phyloP scores from a whole-genome alignment of 371 early-diverging fungal genomes.

The Actinomucor elegans region DNA sequence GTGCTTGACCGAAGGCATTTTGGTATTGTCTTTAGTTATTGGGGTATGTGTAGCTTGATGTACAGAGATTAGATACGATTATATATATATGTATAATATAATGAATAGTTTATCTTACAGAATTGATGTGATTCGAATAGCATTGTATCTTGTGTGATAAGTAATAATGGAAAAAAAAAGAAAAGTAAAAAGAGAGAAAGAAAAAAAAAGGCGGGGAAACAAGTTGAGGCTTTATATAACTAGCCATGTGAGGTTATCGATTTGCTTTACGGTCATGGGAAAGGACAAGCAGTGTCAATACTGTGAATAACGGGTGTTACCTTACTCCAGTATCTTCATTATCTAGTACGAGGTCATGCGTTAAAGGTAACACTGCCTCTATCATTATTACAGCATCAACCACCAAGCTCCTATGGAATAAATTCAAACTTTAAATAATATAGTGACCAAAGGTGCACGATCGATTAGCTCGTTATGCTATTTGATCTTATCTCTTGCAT shows the following conservation, averaged over 20 bases:
- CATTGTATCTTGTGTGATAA: slow-evolving; percentile 6
- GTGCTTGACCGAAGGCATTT: slow-evolving; percentile 4
- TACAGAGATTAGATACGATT: too few species aligned
- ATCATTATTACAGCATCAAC: too few species aligned
- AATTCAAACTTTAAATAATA: too few species aligned
- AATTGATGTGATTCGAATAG: slow-evolving; percentile 20
- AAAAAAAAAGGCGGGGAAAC: background rate
- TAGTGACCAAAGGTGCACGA: too few species aligned
- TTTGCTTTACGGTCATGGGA: slow-evolving; percentile 13
- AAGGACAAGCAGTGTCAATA: background rate
- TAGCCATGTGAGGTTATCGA: slow-evolving; percentile 23
- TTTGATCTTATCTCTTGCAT: too few species aligned
- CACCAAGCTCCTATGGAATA: too few species aligned
- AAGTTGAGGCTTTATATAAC: too few species aligned
- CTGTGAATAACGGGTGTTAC: slow-evolving; percentile 10
- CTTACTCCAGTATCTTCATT: slow-evolving; percentile 12
- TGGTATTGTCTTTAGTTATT: slow-evolving; percentile 4
- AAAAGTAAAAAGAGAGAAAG: background rate
- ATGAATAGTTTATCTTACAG: too few species aligned
- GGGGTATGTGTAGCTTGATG: slow-evolving; percentile 1
- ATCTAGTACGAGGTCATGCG: slow-evolving; percentile 15
- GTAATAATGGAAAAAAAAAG: background rate
- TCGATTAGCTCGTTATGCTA: too few species aligned
- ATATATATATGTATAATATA: too few species aligned
- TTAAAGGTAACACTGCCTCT: too few species aligned